Conservation (phyloP, 1,284 basidiomycete genomes). For the Mycena sp. region DNA sequence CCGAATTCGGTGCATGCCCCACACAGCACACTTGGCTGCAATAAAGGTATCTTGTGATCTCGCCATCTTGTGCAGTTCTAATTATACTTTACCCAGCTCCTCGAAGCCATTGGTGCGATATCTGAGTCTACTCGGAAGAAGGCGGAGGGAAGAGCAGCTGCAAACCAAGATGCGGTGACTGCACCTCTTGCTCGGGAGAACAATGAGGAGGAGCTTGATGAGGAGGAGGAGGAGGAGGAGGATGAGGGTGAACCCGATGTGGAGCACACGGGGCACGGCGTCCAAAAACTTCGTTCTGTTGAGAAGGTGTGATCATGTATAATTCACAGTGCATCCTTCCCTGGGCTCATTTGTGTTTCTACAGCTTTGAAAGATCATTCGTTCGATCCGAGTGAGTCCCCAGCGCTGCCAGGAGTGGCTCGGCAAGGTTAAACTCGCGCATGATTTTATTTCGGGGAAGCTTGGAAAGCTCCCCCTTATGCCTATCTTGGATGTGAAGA, state of each 20-base stretch:
- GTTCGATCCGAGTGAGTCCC: conserved; percentile 33
- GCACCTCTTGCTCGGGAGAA: too few species aligned
- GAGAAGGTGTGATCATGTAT: too few species aligned
- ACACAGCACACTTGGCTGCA: conserved; percentile 41
- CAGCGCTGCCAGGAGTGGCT: conserved; percentile 30
- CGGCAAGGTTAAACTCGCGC: conserved; percentile 25
- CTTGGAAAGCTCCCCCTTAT: conserved; percentile 31
- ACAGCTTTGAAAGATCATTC: conserved; percentile 37
- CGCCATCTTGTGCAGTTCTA: too few species aligned
- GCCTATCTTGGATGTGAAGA: conserved; percentile 30
- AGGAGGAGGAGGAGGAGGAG: conserved; percentile 18
- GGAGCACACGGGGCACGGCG: too few species aligned
- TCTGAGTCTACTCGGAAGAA: conserved; percentile 11
- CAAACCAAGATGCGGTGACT: too few species aligned
- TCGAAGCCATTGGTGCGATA: conserved; percentile 40
- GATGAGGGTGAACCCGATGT: not conserved
- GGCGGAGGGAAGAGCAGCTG: not conserved
- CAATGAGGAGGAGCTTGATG: too few species aligned
- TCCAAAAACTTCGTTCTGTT: too few species aligned
- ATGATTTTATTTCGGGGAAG: conserved; percentile 1
- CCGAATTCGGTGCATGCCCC: conserved; percentile 37
- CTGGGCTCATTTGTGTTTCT: not conserved
- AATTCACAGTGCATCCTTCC: too few species aligned
- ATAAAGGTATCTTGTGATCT: conserved; percentile 19
- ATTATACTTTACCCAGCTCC: conserved; percentile 33